phyloP scores from a whole-genome alignment of 169 alveolate species.

The Plasmodium gaboni region DNA sequence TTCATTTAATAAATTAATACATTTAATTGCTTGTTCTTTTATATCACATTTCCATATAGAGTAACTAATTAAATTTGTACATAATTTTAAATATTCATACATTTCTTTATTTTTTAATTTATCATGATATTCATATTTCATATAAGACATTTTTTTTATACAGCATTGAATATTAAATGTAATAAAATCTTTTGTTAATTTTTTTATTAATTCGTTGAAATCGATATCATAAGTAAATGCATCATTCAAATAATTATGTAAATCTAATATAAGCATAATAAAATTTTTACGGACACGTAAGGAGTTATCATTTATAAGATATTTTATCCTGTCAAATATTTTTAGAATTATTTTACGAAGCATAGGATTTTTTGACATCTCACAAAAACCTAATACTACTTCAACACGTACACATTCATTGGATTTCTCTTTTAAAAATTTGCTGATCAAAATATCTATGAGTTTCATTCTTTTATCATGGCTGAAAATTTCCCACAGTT shows the following conservation, averaged over 20 bases:
- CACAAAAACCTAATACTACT: constrained; percentile 58
- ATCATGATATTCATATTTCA: constrained; percentile 45
- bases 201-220: constrained; percentile 33
- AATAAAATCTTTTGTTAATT: constrained; percentile 58
- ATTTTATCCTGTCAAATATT: constrained; percentile 42
- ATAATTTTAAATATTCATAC: constrained; percentile 36
- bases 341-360: constrained; percentile 22
- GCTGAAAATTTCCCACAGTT: constrained; percentile 65
- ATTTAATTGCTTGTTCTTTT: constrained; percentile 62
- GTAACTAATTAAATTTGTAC: constrained; percentile 39
- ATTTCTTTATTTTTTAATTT: constrained; percentile 53
- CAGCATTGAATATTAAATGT: constrained; percentile 36
- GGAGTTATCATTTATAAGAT: constrained; percentile 46
- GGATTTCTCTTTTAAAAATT: constrained; percentile 33
- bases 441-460: constrained; percentile 21
- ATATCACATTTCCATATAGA: constrained; percentile 56
- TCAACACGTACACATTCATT: constrained; percentile 50
- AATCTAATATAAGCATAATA: constrained; percentile 21
- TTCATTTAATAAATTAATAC: constrained; percentile 55
- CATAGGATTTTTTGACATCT: constrained; percentile 51
- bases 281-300: constrained; percentile 36
- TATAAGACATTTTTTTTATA: constrained; percentile 56
- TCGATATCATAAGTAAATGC: constrained; percentile 23
- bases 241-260: constrained; percentile 23
- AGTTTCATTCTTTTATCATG: constrained; percentile 46